Evolutionary conservation across 2,329 filamentous ascomycete genomes (phyloP).

Genomic region (Thyridium curvatum): DNA sequence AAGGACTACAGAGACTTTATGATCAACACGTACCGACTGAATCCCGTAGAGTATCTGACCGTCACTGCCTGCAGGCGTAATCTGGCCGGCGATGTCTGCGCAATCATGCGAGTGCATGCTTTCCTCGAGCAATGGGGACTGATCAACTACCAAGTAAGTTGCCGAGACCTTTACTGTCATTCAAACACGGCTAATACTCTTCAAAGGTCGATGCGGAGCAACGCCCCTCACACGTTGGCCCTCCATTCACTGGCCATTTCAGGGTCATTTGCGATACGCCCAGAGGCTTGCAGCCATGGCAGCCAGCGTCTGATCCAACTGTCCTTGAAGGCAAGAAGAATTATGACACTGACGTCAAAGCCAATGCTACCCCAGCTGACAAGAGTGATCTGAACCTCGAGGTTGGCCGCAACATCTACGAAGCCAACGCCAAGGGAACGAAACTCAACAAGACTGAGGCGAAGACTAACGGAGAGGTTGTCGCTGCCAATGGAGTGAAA

Average conservation of each 20-base stretch:
- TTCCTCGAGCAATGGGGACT: slow-evolving; percentile 98
- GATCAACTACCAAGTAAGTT: slow-evolving; percentile 91
- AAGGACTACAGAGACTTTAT: slow-evolving; percentile 99
- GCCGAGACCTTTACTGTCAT: neutral
- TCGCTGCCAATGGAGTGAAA: slow-evolving; percentile 57
- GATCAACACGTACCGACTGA: slow-evolving; percentile 98
- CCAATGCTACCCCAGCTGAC: slow-evolving; percentile 55
- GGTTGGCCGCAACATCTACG: slow-evolving; percentile 91
- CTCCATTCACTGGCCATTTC: slow-evolving; percentile 96
- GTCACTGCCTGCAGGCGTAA: slow-evolving; percentile 95
- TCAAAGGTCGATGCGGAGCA: slow-evolving; percentile 88
- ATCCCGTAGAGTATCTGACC: slow-evolving; percentile 92
- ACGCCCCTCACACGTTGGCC: slow-evolving; percentile 88
- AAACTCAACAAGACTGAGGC: slow-evolving; percentile 64
- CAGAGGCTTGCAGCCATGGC: slow-evolving; percentile 88
- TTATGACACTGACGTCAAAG: slow-evolving; percentile 66
- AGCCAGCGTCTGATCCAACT: slow-evolving; percentile 74
- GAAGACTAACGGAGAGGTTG: slow-evolving; percentile 71
- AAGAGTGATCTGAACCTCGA: slow-evolving; percentile 89
- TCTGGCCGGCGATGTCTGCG: slow-evolving; percentile 93
- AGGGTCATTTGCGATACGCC: slow-evolving; percentile 93
- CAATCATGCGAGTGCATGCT: slow-evolving; percentile 97
- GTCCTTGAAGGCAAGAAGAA: slow-evolving; percentile 55
- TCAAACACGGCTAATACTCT: neutral
- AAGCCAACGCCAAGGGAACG: slow-evolving; percentile 73